phyloP scores from a whole-genome alignment of 2,329 filamentous ascomycete species.

The Karstenula rhodostoma region DNA sequence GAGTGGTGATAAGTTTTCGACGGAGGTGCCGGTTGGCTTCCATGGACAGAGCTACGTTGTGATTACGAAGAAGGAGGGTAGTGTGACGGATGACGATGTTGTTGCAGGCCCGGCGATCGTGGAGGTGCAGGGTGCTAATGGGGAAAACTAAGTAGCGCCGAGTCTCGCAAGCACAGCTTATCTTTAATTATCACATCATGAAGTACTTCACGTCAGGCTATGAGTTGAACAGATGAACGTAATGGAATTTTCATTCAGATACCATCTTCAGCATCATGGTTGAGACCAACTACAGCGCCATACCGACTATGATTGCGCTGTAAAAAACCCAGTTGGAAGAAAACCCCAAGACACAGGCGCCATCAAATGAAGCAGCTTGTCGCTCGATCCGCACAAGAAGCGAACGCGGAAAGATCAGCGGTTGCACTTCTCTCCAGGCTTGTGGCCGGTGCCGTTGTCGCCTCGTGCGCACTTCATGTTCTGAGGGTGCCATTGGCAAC shows the following conservation, averaged over 20 bases:
- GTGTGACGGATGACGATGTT: constrained; percentile 49
- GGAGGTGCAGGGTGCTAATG: constrained; percentile 25
- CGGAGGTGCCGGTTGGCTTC: constrained; percentile 40
- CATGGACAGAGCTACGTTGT: constrained; percentile 54
- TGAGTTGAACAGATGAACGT: too few species aligned
- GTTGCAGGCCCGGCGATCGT: constrained; percentile 48
- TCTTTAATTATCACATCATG: neutral
- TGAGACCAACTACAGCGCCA: too few species aligned
- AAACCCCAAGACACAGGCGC: neutral
- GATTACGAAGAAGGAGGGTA: constrained; percentile 49
- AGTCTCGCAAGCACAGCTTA: neutral
- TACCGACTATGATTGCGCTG: too few species aligned
- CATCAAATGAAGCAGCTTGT: too few species aligned
- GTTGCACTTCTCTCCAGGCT: neutral
- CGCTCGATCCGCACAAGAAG: too few species aligned
- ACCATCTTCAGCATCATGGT: too few species aligned
- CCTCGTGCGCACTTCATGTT: neutral
- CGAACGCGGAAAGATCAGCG: neutral
- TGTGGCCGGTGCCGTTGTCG: neutral
- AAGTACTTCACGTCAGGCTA: neutral
- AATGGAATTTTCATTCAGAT: too few species aligned
- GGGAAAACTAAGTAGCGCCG: neutral
- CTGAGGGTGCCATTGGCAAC: constrained; percentile 5
- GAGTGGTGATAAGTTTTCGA: constrained; percentile 30
- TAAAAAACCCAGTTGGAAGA: neutral